A percentile compares a stretch with the other conserved stretches of the same genome.
phyloP scores from a whole-genome alignment of 176 grass and related monocot genomes.

The Stipa capillata region DNA sequence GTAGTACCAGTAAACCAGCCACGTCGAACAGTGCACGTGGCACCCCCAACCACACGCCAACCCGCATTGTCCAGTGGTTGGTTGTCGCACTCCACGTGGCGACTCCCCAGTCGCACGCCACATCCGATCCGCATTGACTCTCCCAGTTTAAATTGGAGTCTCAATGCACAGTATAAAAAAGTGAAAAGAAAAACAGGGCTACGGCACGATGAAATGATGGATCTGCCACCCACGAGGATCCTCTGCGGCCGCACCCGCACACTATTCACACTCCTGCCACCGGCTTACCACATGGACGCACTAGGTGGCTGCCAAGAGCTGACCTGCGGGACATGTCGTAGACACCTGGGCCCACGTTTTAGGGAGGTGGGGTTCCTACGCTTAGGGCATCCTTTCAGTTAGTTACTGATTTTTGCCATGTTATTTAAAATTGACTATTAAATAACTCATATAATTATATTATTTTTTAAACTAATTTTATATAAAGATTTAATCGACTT shows the following conservation, averaged over 20 bases:
- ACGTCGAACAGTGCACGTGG: neutral
- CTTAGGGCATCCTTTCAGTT: no score
- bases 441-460: no score
- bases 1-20: neutral
- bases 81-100: neutral
- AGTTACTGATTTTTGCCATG: no score
- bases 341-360: neutral
- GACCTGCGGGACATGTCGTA: neutral
- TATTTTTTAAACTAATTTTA: no score
- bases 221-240: neutral
- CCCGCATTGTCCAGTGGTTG: neutral
- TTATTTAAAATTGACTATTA: no score
- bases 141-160: neutral
- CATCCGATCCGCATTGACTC: neutral
- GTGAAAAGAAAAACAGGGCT: neutral
- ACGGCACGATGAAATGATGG: neutral
- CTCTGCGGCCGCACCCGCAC: neutral
- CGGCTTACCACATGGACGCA: neutral
- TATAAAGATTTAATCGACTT: no score
- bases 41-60: neutral
- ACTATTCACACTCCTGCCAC: neutral
- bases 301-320: neutral
- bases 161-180: neutral
- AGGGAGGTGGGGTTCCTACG: neutral
- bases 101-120: neutral